phyloP scores from a whole-genome alignment of 2,329 filamentous ascomycete genomes.

The Penicillium sp. region DNA sequence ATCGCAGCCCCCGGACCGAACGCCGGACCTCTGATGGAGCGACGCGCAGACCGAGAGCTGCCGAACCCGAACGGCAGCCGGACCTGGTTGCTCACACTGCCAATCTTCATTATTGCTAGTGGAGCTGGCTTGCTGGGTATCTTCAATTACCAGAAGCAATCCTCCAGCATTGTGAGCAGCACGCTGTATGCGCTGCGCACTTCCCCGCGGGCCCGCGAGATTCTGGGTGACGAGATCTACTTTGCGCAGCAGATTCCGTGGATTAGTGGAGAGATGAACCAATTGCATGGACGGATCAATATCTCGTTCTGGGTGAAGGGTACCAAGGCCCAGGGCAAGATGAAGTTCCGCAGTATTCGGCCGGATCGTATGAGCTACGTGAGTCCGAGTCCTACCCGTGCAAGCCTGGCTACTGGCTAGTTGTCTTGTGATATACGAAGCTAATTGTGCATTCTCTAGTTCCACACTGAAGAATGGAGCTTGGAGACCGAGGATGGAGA shows the following conservation, averaged over 20 bases:
- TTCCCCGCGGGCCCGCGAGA: constrained; percentile 69
- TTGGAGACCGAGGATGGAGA: constrained; percentile 67
- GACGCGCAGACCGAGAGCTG: constrained; percentile 55
- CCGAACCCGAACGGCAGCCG: constrained; percentile 50
- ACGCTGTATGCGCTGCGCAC: constrained; percentile 91
- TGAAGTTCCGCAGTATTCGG: constrained; percentile 78
- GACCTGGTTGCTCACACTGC: constrained; percentile 72
- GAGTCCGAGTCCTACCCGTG: constrained; percentile 33
- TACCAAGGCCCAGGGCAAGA: constrained; percentile 67
- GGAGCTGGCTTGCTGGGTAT: constrained; percentile 75
- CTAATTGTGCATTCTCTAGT: constrained; percentile 48
- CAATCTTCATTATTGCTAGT: constrained; percentile 75
- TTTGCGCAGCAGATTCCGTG: constrained; percentile 77
- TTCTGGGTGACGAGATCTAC: constrained; percentile 85
- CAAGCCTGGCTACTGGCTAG: background rate
- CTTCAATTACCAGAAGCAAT: constrained; percentile 98
- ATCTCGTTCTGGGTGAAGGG: constrained; percentile 86
- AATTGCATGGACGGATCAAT: constrained; percentile 87
- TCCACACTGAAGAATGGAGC: constrained; percentile 90
- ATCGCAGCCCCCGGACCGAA: constrained; percentile 53
- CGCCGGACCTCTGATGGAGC: constrained; percentile 54
- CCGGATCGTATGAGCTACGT: constrained; percentile 63
- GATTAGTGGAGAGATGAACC: constrained; percentile 87
- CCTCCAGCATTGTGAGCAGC: constrained; percentile 80
- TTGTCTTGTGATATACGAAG: background rate